Conservation (phyloP, 164 flowering plant genomes). For the Cinnamomum micranthum region DNA sequence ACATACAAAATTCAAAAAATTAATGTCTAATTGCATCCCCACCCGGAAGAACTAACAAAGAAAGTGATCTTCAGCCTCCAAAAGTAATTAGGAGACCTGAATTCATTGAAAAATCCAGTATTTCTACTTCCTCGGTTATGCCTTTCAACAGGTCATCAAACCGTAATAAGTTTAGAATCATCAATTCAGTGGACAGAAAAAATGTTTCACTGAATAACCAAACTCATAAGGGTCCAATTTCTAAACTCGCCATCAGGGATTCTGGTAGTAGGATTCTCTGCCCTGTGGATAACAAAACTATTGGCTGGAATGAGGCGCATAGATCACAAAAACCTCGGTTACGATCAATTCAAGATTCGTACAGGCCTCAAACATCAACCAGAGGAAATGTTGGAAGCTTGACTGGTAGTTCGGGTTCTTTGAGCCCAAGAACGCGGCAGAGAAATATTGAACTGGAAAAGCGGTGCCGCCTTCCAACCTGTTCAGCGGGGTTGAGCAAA, state of each 20-base stretch:
- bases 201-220: slow-evolving; percentile 19
- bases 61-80: slow-evolving; percentile 30
- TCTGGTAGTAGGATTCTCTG: slow-evolving; percentile 12
- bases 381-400: slow-evolving; percentile 32
- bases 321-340: slow-evolving; percentile 7
- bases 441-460: slow-evolving; percentile 65
- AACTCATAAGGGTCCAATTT: slow-evolving; percentile 25
- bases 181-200: too few relatives aligned
- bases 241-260: slow-evolving; percentile 30
- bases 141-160: too few relatives aligned
- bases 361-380: slow-evolving; percentile 26
- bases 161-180: too few relatives aligned
- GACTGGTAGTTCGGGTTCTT: slow-evolving; percentile 35
- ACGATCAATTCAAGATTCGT: slow-evolving; percentile 26
- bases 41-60: slow-evolving; percentile 22
- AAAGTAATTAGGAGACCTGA: slow-evolving; percentile 51
- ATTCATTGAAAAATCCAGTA: slow-evolving; percentile 25
- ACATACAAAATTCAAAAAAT: background rate
- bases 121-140: too few relatives aligned
- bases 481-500: slow-evolving; percentile 21
- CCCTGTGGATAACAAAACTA: slow-evolving; percentile 36
- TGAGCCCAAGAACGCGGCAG: slow-evolving; percentile 69
- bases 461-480: slow-evolving; percentile 49
- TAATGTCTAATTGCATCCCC: slow-evolving; percentile 15
- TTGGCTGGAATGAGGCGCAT: slow-evolving; percentile 19